Evolutionary conservation across 108 stramenopile species (phyloP), one percentile per base, ranked within the genome.

Genomic region (Schizochytrium sp.): DNA sequence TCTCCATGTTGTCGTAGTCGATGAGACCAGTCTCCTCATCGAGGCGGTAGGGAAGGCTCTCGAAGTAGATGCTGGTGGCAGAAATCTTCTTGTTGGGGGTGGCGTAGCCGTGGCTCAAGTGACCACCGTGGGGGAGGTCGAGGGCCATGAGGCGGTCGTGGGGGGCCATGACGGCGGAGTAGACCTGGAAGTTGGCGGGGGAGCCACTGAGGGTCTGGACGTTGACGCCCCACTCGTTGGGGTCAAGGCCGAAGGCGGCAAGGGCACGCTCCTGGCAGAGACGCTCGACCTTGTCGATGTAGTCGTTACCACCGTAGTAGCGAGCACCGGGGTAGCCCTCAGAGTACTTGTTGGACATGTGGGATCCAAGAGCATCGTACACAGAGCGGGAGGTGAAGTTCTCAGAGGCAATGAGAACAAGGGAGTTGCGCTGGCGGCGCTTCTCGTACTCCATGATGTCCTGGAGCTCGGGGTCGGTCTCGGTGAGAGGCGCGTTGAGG

Each of bases 101-200:
- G 92, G 98, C 97, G 92, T 97, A 99, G 42, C 98, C 98, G 93
- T 99, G 99, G 13, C 96, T 97, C 38, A 99, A 90, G 92, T 99
- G 99, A 8, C 94, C 99, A 44, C 99, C 99, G 88, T 98, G 97
- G 40, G 99, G 99, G 46, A 99, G 92, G 89, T 99, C 99, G 41
- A 99, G 96, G 1, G 97, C 96, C 90, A 99, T 96, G 89, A 99
- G 99, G 76, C 99, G 96, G 94, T 98, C 99, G 89, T 99, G 98
- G 10, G 99, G 97, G 89, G 98, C 92, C 46, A 99, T 95, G 55
- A 99, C 93, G 17, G 98, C 98, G n/a, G 99, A 98, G 94, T 99
- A 99, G 46, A 98, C 98, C 93, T 97, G 97, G 91, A 99, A 99
- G 92, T 99, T 99, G 50, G 99, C 99, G 4, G 99, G 99, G 76